Evolutionary conservation across 2,329 filamentous ascomycete species (phyloP), one percentile per base, ranked within the genome.

Genomic region (Tolypocladium paradoxum): DNA sequence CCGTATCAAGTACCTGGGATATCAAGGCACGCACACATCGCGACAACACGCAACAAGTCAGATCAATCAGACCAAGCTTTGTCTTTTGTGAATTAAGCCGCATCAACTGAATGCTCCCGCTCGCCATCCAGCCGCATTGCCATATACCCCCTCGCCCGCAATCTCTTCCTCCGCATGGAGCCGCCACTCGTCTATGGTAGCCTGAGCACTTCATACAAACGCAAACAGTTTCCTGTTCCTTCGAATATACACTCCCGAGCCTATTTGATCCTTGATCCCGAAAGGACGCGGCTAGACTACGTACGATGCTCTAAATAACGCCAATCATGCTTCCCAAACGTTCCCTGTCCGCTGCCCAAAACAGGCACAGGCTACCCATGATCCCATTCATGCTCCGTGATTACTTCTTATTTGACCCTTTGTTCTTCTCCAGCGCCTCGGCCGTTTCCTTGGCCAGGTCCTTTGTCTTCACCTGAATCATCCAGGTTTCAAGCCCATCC

Each of bases 401-500:
- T 62, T 66, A 74, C 60, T 75, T 73, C 66, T 82, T 82, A 61
- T 82, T 81, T 54, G 76, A 73, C 53, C 70, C 66, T 69, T 83
- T 83, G 61, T 81, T 67, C 57, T 73, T 69, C 65, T 82, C 78
- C 62, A 82, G 56, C 2, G 69, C 71, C 18, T 66, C 66, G 1
- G 77, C 76, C 40, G 88, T 66, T 49, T 73, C 71, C 60, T 74
- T 70, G 14, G 84, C 78, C 43, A 83, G 61, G 36, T 79, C 76
- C 57, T 76, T 73, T 3, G 83, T 84, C 72, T 87, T 88, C 48
- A 89, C 81, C 64, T 85, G 82, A 18, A 90, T 68, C 64, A 85
- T 78, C 84, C 84, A 91, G 5, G 82, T 82, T 67, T 87, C 84
- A 31, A 87, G 68, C 1, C 76, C 76, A 47, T 75, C 75, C 18